phyloP scores from a whole-genome alignment of 2,329 filamentous ascomycete species.

The Setomelanomma holmii region DNA sequence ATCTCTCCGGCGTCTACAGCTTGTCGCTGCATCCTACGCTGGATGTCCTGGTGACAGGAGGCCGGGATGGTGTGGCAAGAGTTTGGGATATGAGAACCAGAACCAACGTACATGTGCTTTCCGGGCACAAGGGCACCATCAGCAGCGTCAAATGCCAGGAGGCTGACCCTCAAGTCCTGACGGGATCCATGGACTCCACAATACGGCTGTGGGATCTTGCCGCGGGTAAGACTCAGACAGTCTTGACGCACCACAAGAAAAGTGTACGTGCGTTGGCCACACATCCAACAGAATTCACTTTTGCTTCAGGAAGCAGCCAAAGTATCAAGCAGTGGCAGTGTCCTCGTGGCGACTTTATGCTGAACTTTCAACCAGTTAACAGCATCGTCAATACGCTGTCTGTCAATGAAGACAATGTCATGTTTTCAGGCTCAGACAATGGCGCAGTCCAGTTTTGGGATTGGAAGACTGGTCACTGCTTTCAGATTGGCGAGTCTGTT shows the following conservation, averaged over 20 bases:
- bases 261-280: slow-evolving; percentile 84
- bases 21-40: slow-evolving; percentile 91
- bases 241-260: slow-evolving; percentile 98
- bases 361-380: slow-evolving; percentile 97
- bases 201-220: slow-evolving; percentile 84
- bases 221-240: slow-evolving; percentile 93
- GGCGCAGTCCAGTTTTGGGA: slow-evolving; percentile 98
- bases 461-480: slow-evolving; percentile 95
- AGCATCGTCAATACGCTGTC: slow-evolving; percentile 93
- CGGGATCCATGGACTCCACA: slow-evolving; percentile 79
- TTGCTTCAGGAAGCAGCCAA: slow-evolving; percentile 87
- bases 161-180: slow-evolving; percentile 94
- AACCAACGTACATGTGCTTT: slow-evolving; percentile 92
- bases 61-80: slow-evolving; percentile 89
- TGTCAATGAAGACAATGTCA: slow-evolving; percentile 92
- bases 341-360: slow-evolving; percentile 97
- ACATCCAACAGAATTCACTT: slow-evolving; percentile 94
- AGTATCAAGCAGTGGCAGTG: slow-evolving; percentile 99
- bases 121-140: slow-evolving; percentile 90
- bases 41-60: slow-evolving; percentile 93
- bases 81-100: slow-evolving; percentile 98
- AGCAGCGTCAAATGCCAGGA: slow-evolving; percentile 91
- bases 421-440: slow-evolving; percentile 95
- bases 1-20: slow-evolving; percentile 94
- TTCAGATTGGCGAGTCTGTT: slow-evolving; percentile 87